Percentiles rank a stretch among this genome's conserved stretches.
These are phyloP conservation scores for Solanum hybrid DNA, from an alignment of 305 asterid genomes.

Conservation along the genomic window DNA sequence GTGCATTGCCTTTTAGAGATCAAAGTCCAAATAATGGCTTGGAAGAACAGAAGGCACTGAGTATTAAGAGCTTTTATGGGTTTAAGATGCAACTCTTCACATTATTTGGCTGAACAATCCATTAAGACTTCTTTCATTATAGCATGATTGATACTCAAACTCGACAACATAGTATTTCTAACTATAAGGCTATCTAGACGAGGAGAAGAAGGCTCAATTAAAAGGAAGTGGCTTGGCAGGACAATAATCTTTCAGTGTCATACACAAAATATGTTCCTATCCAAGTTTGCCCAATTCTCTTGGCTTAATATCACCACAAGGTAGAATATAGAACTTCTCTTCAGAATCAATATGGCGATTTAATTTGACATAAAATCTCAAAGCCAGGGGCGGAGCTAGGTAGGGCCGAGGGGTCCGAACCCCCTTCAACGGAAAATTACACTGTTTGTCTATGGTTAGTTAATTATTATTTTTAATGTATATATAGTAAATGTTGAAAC, in stretches of 20 bases:
- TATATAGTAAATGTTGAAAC: no score
- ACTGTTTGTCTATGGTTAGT: no score
- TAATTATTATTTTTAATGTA: no score
- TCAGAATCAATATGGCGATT: no score
- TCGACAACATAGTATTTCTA: neutral
- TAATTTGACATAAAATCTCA: no score
- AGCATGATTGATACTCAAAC: neutral
- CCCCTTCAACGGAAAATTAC: no score
- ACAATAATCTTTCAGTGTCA: neutral
- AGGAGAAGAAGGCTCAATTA: neutral
- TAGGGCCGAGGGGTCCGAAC: no score
- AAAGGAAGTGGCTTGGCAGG: neutral
- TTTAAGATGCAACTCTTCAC: neutral
- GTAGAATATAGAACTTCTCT: no score
- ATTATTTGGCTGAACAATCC: neutral
- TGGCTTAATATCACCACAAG: neutral
- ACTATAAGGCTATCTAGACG: neutral
- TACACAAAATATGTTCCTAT: neutral
- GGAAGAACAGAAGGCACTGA: neutral
- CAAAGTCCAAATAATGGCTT: neutral
- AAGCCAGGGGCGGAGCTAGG: no score
- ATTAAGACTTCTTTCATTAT: neutral
- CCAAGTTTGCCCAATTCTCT: neutral
- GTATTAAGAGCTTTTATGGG: neutral
- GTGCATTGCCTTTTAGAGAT: neutral